These are phyloP conservation scores for Amorphotheca resinae DNA, from an alignment of 495 filamentous ascomycete genomes.

Conservation along the genomic window DNA sequence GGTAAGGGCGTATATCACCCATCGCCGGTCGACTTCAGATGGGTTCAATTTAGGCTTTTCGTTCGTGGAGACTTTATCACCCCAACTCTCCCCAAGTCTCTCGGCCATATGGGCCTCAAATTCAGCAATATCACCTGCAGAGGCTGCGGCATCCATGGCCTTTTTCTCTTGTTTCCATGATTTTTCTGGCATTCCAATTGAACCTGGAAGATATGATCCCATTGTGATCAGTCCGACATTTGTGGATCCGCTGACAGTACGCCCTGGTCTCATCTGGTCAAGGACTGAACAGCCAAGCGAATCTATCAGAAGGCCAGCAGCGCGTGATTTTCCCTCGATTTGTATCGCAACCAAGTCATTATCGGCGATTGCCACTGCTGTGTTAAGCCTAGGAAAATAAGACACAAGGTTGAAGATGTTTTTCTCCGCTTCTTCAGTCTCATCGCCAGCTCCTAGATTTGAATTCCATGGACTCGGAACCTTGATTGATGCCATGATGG, in stretches of 20 bases:
- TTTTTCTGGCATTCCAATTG: slow-evolving; percentile 4
- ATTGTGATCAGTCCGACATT: slow-evolving; percentile 5
- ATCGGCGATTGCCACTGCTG: slow-evolving; percentile 45
- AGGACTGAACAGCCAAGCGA: slow-evolving; percentile 44
- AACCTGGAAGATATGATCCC: slow-evolving; percentile 5
- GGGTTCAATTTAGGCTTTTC: slow-evolving; percentile 15
- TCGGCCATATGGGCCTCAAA: slow-evolving; percentile 33
- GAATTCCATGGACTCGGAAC: slow-evolving; percentile 23
- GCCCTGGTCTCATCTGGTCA: slow-evolving; percentile 3
- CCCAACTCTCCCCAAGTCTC: neutral
- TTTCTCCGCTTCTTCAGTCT: slow-evolving; percentile 15
- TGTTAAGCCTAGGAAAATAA: slow-evolving; percentile 51
- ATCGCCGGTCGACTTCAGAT: slow-evolving; percentile 34
- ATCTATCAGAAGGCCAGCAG: slow-evolving; percentile 56
- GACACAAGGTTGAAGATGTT: slow-evolving; percentile 34
- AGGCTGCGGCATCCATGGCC: slow-evolving; percentile 3
- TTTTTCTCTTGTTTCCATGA: slow-evolving; percentile 1
- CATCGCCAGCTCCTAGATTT: slow-evolving; percentile 2
- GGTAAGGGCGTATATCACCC: slow-evolving; percentile 39
- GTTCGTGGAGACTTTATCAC: slow-evolving; percentile 1
- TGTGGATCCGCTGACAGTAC: neutral
- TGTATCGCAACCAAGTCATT: slow-evolving; percentile 48
- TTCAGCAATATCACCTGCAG: slow-evolving; percentile 25
- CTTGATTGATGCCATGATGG: slow-evolving; percentile 42
- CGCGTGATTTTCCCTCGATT: slow-evolving; percentile 47